A percentile compares a stretch with the other conserved stretches of the same genome.
Conservation (phyloP, 1,284 basidiomycete species). For the Leccinum griseonigrum region DNA sequence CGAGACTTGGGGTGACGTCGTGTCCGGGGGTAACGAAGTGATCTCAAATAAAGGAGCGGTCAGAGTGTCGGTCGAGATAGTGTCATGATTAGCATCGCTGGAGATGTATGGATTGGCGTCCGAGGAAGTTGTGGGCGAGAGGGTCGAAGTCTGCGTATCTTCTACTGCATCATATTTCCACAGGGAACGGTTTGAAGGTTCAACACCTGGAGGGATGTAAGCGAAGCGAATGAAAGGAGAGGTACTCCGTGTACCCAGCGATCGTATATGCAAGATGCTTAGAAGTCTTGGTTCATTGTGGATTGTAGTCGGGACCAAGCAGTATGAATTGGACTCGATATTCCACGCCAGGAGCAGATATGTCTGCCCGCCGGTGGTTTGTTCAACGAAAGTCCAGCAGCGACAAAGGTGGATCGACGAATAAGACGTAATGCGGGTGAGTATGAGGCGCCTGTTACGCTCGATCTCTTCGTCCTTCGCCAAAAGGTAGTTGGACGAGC, state of each 20-base stretch:
- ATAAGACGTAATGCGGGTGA: constrained; percentile 67
- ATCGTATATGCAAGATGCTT: constrained; percentile 20
- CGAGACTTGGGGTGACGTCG: constrained; percentile 21
- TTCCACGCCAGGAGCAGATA: constrained; percentile 67
- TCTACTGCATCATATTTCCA: background rate
- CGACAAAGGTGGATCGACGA: constrained; percentile 69
- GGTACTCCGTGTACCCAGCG: constrained; percentile 12
- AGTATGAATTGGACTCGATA: constrained; percentile 46
- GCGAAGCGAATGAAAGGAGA: constrained; percentile 1
- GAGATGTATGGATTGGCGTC: background rate
- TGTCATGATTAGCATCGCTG: background rate
- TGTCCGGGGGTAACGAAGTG: constrained; percentile 41
- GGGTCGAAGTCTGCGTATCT: constrained; percentile 6
- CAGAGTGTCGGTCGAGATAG: constrained; percentile 1
- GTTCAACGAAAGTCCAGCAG: constrained; percentile 64
- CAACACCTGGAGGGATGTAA: constrained; percentile 11
- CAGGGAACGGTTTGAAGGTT: constrained; percentile 6
- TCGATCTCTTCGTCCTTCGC: constrained; percentile 63
- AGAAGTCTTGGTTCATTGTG: constrained; percentile 15
- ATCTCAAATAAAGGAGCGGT: constrained; percentile 27
- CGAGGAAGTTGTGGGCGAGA: background rate
- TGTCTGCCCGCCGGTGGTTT: constrained; percentile 51
- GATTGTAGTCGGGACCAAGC: constrained; percentile 35
- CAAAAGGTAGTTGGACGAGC: constrained; percentile 72
- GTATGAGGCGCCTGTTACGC: constrained; percentile 61